Evolutionary conservation across 78 protist genomes (phyloP).

Genomic region (Blattamonas nauphoetae): DNA sequence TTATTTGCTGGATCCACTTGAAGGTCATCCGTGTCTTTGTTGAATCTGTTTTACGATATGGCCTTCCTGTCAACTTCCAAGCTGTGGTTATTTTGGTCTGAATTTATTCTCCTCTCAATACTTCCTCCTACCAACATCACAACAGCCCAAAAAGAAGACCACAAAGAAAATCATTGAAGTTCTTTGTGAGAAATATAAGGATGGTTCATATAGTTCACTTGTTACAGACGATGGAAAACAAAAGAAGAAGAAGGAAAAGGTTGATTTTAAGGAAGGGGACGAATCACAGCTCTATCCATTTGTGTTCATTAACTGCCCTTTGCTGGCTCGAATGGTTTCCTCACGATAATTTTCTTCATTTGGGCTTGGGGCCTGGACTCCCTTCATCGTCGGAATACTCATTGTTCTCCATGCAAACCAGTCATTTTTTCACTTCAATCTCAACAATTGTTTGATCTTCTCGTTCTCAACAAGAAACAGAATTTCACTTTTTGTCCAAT

Average conservation of each 20-base stretch:
- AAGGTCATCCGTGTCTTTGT: not conserved
- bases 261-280: not conserved
- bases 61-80: not conserved
- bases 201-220: not conserved
- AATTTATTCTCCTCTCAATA: not conserved
- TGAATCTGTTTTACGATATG: not conserved
- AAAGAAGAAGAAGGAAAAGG: not conserved
- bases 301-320: not conserved
- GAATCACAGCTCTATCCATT: not conserved
- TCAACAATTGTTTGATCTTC: too few relatives aligned
- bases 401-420: too few relatives aligned
- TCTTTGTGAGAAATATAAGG: not conserved
- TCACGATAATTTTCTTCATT: too few relatives aligned
- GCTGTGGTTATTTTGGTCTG: slow-evolving; percentile 3
- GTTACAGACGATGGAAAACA: too few relatives aligned
- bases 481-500: too few relatives aligned
- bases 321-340: not conserved
- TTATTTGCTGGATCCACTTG: not conserved
- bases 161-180: not conserved
- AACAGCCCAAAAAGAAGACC: not conserved
- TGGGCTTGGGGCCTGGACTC: too few relatives aligned
- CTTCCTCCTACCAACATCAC: too few relatives aligned
- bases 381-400: too few relatives aligned
- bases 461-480: too few relatives aligned
- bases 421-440: too few relatives aligned